These are phyloP conservation scores for Melampsora occidentalis DNA, from an alignment of 1,284 basidiomycete species.

Conservation along the genomic window DNA sequence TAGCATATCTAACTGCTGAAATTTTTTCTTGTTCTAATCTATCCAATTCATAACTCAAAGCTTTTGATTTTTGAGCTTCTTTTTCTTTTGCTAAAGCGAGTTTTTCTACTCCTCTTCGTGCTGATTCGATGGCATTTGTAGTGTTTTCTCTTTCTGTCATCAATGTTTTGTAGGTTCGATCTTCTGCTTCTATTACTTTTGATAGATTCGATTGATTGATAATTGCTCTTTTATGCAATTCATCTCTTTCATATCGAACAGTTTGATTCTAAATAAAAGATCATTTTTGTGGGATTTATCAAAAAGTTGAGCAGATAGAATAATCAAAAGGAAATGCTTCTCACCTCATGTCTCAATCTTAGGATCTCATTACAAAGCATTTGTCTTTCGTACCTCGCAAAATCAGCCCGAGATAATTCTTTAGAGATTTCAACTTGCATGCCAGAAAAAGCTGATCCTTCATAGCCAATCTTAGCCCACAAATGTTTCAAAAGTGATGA, in stretches of 20 bases:
- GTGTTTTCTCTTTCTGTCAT: slow-evolving; percentile 31
- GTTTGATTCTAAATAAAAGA: background rate
- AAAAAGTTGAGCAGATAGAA: background rate
- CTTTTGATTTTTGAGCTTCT: slow-evolving; percentile 20
- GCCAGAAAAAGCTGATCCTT: slow-evolving; percentile 29
- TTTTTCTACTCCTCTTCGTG: slow-evolving; percentile 25
- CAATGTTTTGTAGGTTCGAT: slow-evolving; percentile 29
- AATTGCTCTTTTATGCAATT: slow-evolving; percentile 25
- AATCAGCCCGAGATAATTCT: slow-evolving; percentile 36
- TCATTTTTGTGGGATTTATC: background rate
- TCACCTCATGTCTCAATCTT: slow-evolving; percentile 32
- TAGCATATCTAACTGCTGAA: slow-evolving; percentile 34
- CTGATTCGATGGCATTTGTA: slow-evolving; percentile 20
- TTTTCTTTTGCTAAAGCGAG: slow-evolving; percentile 39
- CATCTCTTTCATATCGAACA: slow-evolving; percentile 27
- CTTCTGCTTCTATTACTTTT: slow-evolving; percentile 23
- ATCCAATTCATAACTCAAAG: slow-evolving; percentile 27
- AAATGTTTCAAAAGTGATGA: slow-evolving; percentile 15
- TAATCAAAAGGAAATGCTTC: background rate
- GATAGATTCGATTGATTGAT: slow-evolving; percentile 7
- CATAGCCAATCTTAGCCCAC: slow-evolving; percentile 34
- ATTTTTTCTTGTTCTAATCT: slow-evolving; percentile 40
- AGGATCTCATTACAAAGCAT: slow-evolving; percentile 43
- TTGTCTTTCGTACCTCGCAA: slow-evolving; percentile 38
- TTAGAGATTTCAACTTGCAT: slow-evolving; percentile 42